Percentiles rank a stretch among this genome's conserved stretches.
Conservation (phyloP, 208 protist species). For the Leishmania tarentolae region DNA sequence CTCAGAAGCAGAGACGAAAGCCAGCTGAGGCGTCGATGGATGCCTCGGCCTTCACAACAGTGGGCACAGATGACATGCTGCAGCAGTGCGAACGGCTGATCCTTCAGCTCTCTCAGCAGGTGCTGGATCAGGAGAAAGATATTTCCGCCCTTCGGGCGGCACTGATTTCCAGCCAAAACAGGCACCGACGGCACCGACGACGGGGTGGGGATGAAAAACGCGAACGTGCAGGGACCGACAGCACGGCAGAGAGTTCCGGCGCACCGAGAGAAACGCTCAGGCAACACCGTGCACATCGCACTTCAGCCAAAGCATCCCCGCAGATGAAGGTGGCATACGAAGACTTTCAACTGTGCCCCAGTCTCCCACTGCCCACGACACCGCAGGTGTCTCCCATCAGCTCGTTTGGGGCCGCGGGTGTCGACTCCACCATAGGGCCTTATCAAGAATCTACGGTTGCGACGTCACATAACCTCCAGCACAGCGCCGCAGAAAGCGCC, state of each 20-base stretch:
- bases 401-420: not conserved
- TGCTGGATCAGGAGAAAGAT: slow-evolving; percentile 57
- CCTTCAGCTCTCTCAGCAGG: slow-evolving; percentile 46
- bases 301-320: not conserved
- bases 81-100: slow-evolving; percentile 52
- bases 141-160: slow-evolving; percentile 36
- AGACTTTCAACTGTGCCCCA: not conserved
- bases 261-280: not conserved
- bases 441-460: not conserved
- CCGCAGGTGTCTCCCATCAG: slow-evolving; percentile 22
- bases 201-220: not conserved
- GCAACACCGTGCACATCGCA: not conserved
- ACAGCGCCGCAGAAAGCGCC: not conserved
- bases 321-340: not conserved
- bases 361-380: not conserved
- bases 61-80: slow-evolving; percentile 16
- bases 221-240: not conserved
- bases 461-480: not conserved
- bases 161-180: not conserved
- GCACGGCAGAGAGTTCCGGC: not conserved
- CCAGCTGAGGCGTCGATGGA: not conserved
- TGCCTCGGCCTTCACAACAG: slow-evolving; percentile 5
- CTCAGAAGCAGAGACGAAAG: not conserved
- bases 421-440: not conserved
- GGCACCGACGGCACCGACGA: not conserved